A percentile compares a stretch with the other conserved stretches of the same genome.
These are phyloP conservation scores for Russula ochroleuca DNA, from an alignment of 768 basidiomycete species.

Conservation along the genomic window DNA sequence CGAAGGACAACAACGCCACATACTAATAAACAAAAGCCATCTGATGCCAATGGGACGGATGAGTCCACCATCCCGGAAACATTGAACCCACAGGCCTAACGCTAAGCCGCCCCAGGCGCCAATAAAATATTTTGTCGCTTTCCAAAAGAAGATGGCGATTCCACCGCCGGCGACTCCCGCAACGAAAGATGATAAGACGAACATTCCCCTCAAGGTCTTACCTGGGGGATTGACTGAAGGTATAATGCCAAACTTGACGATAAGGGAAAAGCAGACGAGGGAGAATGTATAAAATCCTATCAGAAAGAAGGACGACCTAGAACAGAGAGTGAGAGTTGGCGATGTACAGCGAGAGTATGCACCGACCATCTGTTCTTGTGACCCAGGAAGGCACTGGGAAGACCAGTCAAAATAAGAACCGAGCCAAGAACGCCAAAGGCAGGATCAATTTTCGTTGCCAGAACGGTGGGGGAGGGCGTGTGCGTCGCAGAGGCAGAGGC, in stretches of 20 bases:
- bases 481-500: conserved; percentile 36
- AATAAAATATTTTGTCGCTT: conserved; percentile 76
- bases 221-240: conserved; percentile 79
- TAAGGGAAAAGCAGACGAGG: conserved; percentile 81
- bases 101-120: conserved; percentile 87
- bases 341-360: conserved; percentile 23
- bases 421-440: conserved; percentile 88
- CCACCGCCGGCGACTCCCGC: conserved; percentile 83
- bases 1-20: conserved; percentile 27
- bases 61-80: conserved; percentile 76
- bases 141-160: conserved; percentile 89
- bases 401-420: conserved; percentile 81
- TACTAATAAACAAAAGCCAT: conserved; percentile 89
- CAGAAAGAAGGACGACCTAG: conserved; percentile 89
- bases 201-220: conserved; percentile 79
- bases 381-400: conserved; percentile 87
- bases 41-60: conserved; percentile 72
- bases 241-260: conserved; percentile 82
- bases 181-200: conserved; percentile 75
- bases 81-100: conserved; percentile 82
- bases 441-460: conserved; percentile 71
- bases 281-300: conserved; percentile 88
- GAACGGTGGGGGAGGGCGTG: conserved; percentile 37
- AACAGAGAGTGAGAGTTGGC: conserved; percentile 24
- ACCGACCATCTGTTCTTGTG: conserved; percentile 92